These are phyloP conservation scores for Knoxia roxburghii DNA, from an alignment of 257 asterid species.

Conservation along the genomic window DNA sequence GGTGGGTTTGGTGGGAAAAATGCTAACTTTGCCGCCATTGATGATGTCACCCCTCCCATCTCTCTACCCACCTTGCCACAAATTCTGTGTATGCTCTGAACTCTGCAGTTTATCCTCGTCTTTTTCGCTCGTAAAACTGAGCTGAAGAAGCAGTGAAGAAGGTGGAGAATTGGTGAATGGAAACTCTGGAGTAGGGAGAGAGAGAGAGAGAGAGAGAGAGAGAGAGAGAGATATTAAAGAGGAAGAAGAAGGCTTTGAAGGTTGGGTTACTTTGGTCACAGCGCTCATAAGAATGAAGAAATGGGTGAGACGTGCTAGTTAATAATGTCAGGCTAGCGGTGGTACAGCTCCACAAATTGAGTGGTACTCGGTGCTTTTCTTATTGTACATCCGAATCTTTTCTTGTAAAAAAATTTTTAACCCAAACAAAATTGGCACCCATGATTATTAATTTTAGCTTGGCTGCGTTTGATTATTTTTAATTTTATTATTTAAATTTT, in stretches of 20 bases:
- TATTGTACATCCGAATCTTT: not conserved
- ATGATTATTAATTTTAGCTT: too few species aligned
- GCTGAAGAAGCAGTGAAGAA: not conserved
- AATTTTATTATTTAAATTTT: too few species aligned
- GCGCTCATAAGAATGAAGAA: not conserved
- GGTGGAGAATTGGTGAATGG: not conserved
- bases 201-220: not conserved
- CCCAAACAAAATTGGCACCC: too few species aligned
- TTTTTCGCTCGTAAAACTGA: not conserved
- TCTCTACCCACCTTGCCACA: slow-evolving; percentile 7
- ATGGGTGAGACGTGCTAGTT: slow-evolving; percentile 16
- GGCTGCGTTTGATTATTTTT: too few species aligned
- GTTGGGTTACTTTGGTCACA: not conserved
- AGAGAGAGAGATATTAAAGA: not conserved
- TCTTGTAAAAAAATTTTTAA: too few species aligned
- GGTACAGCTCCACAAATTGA: not conserved
- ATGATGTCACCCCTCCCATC: slow-evolving; percentile 97
- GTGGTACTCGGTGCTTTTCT: not conserved
- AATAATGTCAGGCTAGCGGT: slow-evolving; percentile 6
- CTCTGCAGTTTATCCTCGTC: not conserved
- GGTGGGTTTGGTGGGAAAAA: slow-evolving; percentile 93
- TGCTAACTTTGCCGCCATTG: slow-evolving; percentile 96
- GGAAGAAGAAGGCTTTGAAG: not conserved
- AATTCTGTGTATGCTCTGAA: slow-evolving; percentile 5
- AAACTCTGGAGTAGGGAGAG: not conserved